Conservation (phyloP, 2,329 filamentous ascomycete species). For the Scedosporium aurantiacum region DNA sequence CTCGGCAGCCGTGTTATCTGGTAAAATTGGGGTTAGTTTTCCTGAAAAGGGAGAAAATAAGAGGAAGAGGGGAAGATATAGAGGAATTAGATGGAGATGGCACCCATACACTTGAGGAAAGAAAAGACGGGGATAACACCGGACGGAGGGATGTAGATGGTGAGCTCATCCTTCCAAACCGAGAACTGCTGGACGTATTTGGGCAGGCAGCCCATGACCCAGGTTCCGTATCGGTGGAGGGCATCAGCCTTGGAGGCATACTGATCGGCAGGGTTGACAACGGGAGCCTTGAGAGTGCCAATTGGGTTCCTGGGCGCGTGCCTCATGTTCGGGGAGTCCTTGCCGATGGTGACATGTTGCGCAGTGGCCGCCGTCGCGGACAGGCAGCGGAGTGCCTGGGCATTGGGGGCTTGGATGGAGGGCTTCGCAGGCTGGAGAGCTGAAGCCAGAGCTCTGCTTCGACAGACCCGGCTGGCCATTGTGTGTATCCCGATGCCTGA, state of each 20-base stretch:
- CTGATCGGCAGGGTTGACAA: conserved; percentile 90
- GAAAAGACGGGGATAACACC: conserved; percentile 85
- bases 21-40: background rate
- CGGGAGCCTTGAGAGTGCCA: conserved; percentile 56
- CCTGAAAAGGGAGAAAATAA: background rate
- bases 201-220: conserved; percentile 90
- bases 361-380: conserved; percentile 29
- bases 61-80: background rate
- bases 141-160: conserved; percentile 79
- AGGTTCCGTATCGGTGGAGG: conserved; percentile 90
- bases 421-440: conserved; percentile 42
- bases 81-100: background rate
- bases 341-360: conserved; percentile 40
- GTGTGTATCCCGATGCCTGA: conserved; percentile 11
- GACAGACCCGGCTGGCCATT: conserved; percentile 27
- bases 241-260: conserved; percentile 77
- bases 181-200: conserved; percentile 99
- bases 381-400: conserved; percentile 36
- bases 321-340: conserved; percentile 57
- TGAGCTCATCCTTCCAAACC: conserved; percentile 98
- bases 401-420: conserved; percentile 27
- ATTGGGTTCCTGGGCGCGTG: conserved; percentile 45
- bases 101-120: conserved; percentile 67
- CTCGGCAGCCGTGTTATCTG: conserved; percentile 91
- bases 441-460: conserved; percentile 44